Conservation (phyloP, 441 rosid genomes). For the Cnidoscolus chayamansa region DNA sequence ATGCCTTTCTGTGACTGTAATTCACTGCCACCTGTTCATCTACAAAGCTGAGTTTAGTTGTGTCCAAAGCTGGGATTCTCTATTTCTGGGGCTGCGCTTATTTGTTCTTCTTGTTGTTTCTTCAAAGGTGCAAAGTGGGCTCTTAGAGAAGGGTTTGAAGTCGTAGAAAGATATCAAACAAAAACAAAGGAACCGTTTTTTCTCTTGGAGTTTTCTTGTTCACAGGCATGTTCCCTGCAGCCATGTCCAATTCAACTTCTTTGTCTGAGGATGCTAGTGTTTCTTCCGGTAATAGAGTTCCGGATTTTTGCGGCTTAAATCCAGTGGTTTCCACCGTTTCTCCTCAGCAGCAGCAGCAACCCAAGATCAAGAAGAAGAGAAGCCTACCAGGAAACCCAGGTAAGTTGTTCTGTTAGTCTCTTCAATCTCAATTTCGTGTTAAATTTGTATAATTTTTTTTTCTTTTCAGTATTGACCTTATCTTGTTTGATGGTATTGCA, state of each 20-base stretch:
- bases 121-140: conserved; percentile 33
- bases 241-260: conserved; percentile 62
- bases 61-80: conserved; percentile 38
- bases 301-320: conserved; percentile 44
- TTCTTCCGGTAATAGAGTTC: conserved; percentile 58
- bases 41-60: conserved; percentile 32
- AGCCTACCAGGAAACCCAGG: conserved; percentile 95
- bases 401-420: conserved; percentile 10
- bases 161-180: conserved; percentile 15
- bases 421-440: background rate
- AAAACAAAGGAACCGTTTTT: conserved; percentile 33
- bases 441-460: background rate
- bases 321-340: conserved; percentile 34
- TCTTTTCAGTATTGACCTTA: conserved; percentile 15
- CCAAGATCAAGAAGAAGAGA: conserved; percentile 72
- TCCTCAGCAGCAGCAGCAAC: conserved; percentile 31
- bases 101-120: conserved; percentile 14
- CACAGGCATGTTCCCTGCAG: conserved; percentile 50
- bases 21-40: conserved; percentile 38
- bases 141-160: conserved; percentile 24
- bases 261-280: conserved; percentile 63
- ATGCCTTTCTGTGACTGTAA: conserved; percentile 53
- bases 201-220: conserved; percentile 53
- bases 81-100: conserved; percentile 9
- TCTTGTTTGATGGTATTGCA: conserved; percentile 55